Evolutionary conservation across 768 basidiomycete species (phyloP), one percentile per base, ranked within the genome.

Genomic region (Galerina sulciceps): DNA sequence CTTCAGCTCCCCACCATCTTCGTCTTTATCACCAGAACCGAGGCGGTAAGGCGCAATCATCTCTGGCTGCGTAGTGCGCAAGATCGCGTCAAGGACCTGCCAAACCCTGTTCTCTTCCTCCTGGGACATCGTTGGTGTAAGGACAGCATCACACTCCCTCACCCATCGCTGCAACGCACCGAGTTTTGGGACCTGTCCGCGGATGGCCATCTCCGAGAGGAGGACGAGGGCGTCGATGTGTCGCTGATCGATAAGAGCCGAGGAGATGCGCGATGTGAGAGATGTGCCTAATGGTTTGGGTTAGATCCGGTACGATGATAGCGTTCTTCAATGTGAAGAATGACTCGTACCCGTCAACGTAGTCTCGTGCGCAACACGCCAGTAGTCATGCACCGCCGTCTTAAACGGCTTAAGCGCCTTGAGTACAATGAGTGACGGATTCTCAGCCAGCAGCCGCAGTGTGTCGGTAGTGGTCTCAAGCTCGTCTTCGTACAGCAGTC

Each of bases 101-200:
- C 73, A 76, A 6, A 84, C 73, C 55, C 74, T 72, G 45, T 73
- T 73, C 60, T 82, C 76, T 35, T 80, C 76, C 57, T 72, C 68
- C 49, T 70, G 67, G 49, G 69, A 65, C 63, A 78, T 79, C 36
- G 74, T 71, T 1, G 71, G 73, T n/a, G 69, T 73, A 13, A 75
- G 68, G 2, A 82, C 82, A 1, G 83, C 84, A 67, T 85, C 84
- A 65, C 81, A 83, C 61, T 85, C 84, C 36, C 84, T 67, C 4
- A 84, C 82, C 84, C 84, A 85, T 10, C 84, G 74, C 62, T 84
- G 82, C 6, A 85, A 69, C 2, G 81, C 77, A 3, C 83, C 83
- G 11, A 85, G 77, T 59, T 83, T 82, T 5, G 82, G 81, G 6
- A 77, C 67, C 6, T 81, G 74, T 10, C 71, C 67, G 6, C 81